phyloP scores from a whole-genome alignment of 2,329 filamentous ascomycete genomes.

The Scedosporium minutisporum region DNA sequence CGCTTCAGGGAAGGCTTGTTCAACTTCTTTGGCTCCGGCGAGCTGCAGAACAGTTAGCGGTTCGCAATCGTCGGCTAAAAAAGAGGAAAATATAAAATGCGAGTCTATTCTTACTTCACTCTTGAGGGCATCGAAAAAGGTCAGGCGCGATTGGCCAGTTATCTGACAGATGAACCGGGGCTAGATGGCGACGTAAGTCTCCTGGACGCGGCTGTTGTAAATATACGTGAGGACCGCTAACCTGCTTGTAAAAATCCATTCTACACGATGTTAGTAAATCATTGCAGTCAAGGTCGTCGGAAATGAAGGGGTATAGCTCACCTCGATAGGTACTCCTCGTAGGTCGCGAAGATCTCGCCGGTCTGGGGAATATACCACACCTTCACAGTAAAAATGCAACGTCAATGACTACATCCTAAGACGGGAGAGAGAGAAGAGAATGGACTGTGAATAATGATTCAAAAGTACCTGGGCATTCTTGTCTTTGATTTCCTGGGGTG shows the following conservation, averaged over 20 bases:
- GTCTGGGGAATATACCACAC: conserved; percentile 89
- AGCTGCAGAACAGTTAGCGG: conserved; percentile 34
- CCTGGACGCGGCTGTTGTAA: not conserved
- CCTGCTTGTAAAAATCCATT: conserved; percentile 90
- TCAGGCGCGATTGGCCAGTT: conserved; percentile 82
- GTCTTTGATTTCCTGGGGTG: conserved; percentile 62
- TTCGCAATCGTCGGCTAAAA: conserved; percentile 6
- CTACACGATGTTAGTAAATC: conserved; percentile 36
- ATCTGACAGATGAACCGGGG: conserved; percentile 92
- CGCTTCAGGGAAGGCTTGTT: conserved; percentile 82
- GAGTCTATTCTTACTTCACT: conserved; percentile 61
- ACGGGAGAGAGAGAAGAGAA: conserved; percentile 11
- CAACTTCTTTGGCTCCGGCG: conserved; percentile 76
- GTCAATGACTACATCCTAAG: not conserved
- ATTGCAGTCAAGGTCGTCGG: not conserved
- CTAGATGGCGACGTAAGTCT: conserved; percentile 28
- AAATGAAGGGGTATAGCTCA: conserved; percentile 31
- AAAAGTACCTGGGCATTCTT: conserved; percentile 67
- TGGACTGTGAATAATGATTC: conserved; percentile 10
- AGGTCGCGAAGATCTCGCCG: conserved; percentile 78
- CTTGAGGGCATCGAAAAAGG: conserved; percentile 83
- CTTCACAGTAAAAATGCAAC: conserved; percentile 32
- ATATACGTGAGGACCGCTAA: conserved; percentile 20
- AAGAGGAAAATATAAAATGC: not conserved
- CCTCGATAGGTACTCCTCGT: conserved; percentile 81